Percentiles rank a stretch among this genome's conserved stretches.
These are phyloP conservation scores for Ustilago xerochloae DNA, from an alignment of 1,284 basidiomycete genomes.

Conservation along the genomic window DNA sequence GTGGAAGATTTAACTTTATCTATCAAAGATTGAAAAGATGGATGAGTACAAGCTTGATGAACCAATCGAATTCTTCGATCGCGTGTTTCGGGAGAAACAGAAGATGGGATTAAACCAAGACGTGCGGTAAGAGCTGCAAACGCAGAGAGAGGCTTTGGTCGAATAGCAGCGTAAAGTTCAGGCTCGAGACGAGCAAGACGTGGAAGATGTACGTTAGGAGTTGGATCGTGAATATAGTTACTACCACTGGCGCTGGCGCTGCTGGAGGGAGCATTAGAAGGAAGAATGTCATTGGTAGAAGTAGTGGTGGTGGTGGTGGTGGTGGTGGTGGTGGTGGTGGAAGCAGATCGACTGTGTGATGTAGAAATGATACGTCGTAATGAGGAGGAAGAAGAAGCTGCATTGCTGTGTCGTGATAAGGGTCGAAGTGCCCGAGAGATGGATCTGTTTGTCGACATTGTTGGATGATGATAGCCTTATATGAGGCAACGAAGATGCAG, in stretches of 20 bases:
- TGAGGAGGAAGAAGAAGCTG: constrained; percentile 18
- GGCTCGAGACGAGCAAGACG: constrained; percentile 59
- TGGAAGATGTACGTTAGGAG: constrained; percentile 56
- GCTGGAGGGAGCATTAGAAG: too few species aligned
- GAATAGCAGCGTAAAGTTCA: constrained; percentile 57
- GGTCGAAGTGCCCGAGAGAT: constrained; percentile 12
- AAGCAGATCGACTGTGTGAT: constrained; percentile 22
- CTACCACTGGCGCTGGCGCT: neutral
- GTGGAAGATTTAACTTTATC: constrained; percentile 34
- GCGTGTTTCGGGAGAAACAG: constrained; percentile 33
- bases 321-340: constrained; percentile 13
- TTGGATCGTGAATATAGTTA: constrained; percentile 30
- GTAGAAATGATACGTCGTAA: constrained; percentile 6
- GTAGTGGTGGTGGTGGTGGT: constrained; percentile 1
- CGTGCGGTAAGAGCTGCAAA: constrained; percentile 58
- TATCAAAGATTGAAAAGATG: constrained; percentile 47
- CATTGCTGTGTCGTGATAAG: constrained; percentile 14
- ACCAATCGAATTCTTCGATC: constrained; percentile 53
- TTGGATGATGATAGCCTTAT: neutral
- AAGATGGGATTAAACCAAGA: constrained; percentile 48
- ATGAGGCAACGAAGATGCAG: neutral
- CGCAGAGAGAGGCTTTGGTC: constrained; percentile 52
- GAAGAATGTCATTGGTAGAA: too few species aligned
- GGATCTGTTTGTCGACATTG: constrained; percentile 29
- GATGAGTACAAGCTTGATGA: constrained; percentile 62